These are phyloP conservation scores for Ceratocystis ficicola DNA, from an alignment of 2,329 filamentous ascomycete species.

Conservation along the genomic window DNA sequence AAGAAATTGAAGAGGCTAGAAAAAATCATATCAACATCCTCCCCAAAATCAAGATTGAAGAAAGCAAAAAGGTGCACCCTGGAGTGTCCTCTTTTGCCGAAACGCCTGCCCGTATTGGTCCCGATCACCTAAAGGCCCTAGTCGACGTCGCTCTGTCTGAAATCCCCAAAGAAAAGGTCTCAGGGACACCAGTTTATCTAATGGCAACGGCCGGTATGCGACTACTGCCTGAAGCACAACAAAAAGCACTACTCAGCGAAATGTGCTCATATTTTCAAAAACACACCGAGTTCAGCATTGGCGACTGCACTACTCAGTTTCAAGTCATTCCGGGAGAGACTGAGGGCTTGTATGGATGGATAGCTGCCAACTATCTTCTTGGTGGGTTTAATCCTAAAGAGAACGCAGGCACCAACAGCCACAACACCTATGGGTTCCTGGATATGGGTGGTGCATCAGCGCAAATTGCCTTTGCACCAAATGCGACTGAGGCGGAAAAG, in stretches of 20 bases:
- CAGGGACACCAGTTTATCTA: constrained; percentile 82
- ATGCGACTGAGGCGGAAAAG: constrained; percentile 75
- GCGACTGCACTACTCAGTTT: constrained; percentile 80
- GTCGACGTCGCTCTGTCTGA: constrained; percentile 69
- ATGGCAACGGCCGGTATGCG: constrained; percentile 95
- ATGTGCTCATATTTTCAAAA: constrained; percentile 72
- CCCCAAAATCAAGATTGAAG: constrained; percentile 70
- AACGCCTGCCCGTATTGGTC: constrained; percentile 61
- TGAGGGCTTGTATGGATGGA: constrained; percentile 92
- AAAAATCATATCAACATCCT: constrained; percentile 44
- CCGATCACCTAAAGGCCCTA: constrained; percentile 66
- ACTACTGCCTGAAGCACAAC: constrained; percentile 61
- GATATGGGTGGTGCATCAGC: constrained; percentile 98
- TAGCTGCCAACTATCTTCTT: constrained; percentile 89
- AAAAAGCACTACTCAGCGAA: constrained; percentile 57
- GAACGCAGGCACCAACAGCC: constrained; percentile 56
- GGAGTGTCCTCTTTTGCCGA: constrained; percentile 85
- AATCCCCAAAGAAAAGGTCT: constrained; percentile 62
- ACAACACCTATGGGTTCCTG: constrained; percentile 92
- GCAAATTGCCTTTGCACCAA: constrained; percentile 95
- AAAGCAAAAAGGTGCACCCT: constrained; percentile 86
- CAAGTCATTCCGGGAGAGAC: constrained; percentile 94
- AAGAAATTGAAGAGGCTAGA: constrained; percentile 28
- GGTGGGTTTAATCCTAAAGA: constrained; percentile 75
- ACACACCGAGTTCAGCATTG: constrained; percentile 68